Evolutionary conservation across 768 basidiomycete genomes (phyloP).

Genomic region (Leccinum incarnatum): DNA sequence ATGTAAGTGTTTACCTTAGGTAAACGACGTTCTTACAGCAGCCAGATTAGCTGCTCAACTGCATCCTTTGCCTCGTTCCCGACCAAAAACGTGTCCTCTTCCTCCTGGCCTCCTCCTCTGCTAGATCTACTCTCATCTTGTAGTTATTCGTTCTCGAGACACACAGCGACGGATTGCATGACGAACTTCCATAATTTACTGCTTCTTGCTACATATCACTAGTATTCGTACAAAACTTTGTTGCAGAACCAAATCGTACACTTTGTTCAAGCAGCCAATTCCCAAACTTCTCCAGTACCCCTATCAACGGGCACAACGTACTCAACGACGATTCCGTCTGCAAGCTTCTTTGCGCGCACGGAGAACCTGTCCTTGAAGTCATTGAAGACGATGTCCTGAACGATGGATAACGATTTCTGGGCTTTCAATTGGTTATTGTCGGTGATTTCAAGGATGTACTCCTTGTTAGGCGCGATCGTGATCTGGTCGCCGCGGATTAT

Average conservation of each 20-base stretch:
- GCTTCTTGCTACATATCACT: not conserved
- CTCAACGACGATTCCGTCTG: not conserved
- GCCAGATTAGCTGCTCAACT: not conserved
- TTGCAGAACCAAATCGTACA: not conserved
- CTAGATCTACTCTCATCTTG: not conserved
- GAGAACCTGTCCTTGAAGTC: not conserved
- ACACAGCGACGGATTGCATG: not conserved
- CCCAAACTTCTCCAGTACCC: not conserved
- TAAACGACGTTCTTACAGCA: too few species aligned
- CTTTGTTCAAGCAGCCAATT: not conserved
- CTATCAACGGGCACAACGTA: not conserved
- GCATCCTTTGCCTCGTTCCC: slow-evolving; percentile 2
- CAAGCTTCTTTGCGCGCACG: not conserved
- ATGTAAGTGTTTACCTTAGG: too few species aligned
- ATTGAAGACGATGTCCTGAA: not conserved
- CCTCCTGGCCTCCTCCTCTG: not conserved
- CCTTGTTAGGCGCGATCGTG: not conserved
- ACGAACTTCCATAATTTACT: not conserved
- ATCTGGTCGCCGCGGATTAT: not conserved
- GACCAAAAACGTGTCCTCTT: not conserved
- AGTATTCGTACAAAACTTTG: not conserved
- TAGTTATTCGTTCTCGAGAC: not conserved
- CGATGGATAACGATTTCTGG: not conserved
- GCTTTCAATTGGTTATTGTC: not conserved
- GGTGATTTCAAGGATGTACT: not conserved